A percentile compares a stretch with the other conserved stretches of the same genome.
Conservation (phyloP, 257 asterid genomes). For the Fraxinus americana region DNA sequence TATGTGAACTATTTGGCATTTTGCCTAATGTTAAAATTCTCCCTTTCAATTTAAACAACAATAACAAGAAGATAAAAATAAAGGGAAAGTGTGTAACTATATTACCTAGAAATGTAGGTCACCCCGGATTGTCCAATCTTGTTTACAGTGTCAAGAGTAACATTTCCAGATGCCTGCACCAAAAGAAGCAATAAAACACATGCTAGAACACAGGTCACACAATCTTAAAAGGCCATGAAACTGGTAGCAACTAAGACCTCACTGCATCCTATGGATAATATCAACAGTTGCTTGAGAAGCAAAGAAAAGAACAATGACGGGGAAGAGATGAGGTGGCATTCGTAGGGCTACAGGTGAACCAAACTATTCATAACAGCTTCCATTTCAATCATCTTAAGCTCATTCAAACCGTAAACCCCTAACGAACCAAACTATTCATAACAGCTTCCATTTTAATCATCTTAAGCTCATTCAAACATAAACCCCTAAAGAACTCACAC, state of each 20-base stretch:
- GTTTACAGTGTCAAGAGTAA: slow-evolving; percentile 83
- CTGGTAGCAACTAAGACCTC: neutral
- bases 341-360: neutral
- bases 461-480: neutral
- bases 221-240: neutral
- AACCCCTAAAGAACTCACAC: neutral
- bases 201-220: slow-evolving; percentile 4
- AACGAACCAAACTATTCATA: neutral
- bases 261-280: neutral
- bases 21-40: too few species aligned
- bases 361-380: neutral
- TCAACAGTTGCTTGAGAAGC: slow-evolving; percentile 9
- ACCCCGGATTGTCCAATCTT: slow-evolving; percentile 94
- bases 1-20: too few species aligned
- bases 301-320: neutral
- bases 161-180: slow-evolving; percentile 95
- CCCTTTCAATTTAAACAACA: neutral
- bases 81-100: neutral
- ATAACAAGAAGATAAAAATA: neutral
- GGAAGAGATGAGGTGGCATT: neutral
- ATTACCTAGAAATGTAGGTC: slow-evolving; percentile 86
- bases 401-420: neutral
- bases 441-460: neutral
- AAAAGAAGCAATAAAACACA: slow-evolving; percentile 22
- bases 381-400: neutral